Conservation (phyloP, 176 grass and related monocot genomes). For the Olyra latifolia region DNA sequence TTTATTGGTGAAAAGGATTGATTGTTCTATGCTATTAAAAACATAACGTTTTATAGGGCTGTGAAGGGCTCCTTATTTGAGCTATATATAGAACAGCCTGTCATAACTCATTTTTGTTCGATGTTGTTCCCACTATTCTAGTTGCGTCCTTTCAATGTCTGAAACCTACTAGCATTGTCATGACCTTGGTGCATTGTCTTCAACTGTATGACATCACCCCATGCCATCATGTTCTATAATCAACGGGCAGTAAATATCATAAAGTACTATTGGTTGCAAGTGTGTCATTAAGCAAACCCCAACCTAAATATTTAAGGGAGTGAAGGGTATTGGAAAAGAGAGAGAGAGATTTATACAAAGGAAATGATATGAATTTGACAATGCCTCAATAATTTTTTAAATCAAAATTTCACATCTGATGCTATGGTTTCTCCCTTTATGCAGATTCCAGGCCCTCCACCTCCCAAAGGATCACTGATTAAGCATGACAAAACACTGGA, state of each 20-base stretch:
- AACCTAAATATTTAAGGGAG: neutral
- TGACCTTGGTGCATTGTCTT: neutral
- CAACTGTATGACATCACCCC: neutral
- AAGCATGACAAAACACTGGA: conserved; percentile 60
- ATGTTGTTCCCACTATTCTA: neutral
- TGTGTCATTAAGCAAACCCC: neutral
- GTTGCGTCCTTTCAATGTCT: neutral
- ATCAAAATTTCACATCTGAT: conserved; percentile 4
- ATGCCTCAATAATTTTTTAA: neutral
- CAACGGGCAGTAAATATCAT: conserved; percentile 1
- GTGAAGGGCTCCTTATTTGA: neutral
- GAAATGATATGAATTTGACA: neutral
- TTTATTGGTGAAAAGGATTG: neutral
- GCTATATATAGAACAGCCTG: neutral
- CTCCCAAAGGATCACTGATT: conserved; percentile 69
- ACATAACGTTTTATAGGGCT: neutral
- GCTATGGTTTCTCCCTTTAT: conserved; percentile 17
- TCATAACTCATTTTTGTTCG: neutral
- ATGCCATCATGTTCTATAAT: neutral
- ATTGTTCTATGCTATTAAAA: neutral
- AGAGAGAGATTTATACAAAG: neutral
- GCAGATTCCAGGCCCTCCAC: conserved; percentile 84
- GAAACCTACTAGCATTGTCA: neutral
- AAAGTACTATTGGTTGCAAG: neutral
- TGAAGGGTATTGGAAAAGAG: neutral